Percentiles rank a stretch among this genome's conserved stretches.
Conservation (phyloP, 805 yeast genomes). For the Ogataea glucozyma region DNA sequence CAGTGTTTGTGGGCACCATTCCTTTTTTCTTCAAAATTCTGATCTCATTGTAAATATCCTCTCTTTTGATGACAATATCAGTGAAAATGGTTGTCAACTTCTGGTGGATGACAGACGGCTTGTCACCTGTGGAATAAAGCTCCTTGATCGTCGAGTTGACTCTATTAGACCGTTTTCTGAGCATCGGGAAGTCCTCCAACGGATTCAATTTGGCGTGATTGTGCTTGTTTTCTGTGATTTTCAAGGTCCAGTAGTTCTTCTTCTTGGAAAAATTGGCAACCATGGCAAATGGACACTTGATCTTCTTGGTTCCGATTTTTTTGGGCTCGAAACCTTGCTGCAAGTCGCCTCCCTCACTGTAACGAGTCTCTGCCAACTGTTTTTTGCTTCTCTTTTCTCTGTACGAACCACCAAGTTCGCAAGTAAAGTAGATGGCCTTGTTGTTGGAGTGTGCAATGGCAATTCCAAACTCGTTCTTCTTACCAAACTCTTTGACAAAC, state of each 20-base stretch:
- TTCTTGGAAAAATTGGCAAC: conserved; percentile 54
- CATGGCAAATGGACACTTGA: conserved; percentile 60
- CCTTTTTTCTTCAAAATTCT: conserved; percentile 54
- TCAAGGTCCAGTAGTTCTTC: conserved; percentile 51
- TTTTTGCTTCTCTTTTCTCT: conserved; percentile 46
- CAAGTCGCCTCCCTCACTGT: conserved; percentile 25
- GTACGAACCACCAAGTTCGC: conserved; percentile 58
- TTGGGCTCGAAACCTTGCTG: conserved; percentile 23
- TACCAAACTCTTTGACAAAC: conserved; percentile 55
- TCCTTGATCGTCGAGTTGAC: conserved; percentile 52
- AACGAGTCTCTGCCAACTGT: conserved; percentile 24
- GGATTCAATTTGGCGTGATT: conserved; percentile 61
- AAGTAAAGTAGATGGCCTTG: conserved; percentile 59
- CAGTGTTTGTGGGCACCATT: conserved; percentile 32
- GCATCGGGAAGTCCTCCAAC: conserved; percentile 55
- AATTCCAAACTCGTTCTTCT: conserved; percentile 58
- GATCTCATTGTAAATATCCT: conserved; percentile 59
- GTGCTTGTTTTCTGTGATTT: conserved; percentile 56
- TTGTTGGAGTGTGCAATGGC: conserved; percentile 60
- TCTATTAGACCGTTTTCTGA: conserved; percentile 53
- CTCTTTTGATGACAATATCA: conserved; percentile 54
- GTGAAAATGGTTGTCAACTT: conserved; percentile 53
- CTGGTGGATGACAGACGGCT: conserved; percentile 54
- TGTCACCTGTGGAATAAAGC: conserved; percentile 54
- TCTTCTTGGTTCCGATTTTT: conserved; percentile 46